These are phyloP conservation scores for Mycosphaerella sp. DNA, from an alignment of 2,329 filamentous ascomycete species.

Conservation along the genomic window DNA sequence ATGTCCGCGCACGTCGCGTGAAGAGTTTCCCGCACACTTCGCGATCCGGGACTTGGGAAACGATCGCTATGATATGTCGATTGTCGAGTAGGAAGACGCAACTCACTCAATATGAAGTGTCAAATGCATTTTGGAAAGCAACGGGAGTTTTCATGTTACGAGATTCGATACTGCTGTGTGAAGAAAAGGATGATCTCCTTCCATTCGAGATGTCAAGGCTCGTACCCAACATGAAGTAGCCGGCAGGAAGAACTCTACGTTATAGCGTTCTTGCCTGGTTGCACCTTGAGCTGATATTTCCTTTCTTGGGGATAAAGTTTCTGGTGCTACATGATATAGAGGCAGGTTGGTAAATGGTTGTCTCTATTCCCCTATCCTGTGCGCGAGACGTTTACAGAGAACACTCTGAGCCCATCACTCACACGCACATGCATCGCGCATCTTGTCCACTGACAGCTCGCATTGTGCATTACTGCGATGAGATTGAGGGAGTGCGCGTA, in stretches of 20 bases:
- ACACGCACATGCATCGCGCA: neutral
- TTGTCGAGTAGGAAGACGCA: neutral
- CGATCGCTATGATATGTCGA: neutral
- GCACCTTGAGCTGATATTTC: neutral
- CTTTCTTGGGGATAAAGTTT: neutral
- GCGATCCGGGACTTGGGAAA: neutral
- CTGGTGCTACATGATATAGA: neutral
- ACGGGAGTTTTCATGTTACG: too few species aligned
- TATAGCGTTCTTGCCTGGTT: neutral
- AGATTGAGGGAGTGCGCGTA: too few species aligned
- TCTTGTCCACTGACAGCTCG: neutral
- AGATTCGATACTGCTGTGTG: neutral
- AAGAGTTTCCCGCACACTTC: neutral
- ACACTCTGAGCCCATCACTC: slow-evolving; percentile 2
- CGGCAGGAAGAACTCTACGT: neutral
- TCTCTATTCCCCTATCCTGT: neutral
- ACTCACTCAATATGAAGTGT: neutral
- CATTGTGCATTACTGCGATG: too few species aligned
- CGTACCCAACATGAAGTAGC: neutral
- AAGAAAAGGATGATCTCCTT: neutral
- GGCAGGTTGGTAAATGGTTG: neutral
- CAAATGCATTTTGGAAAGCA: too few species aligned
- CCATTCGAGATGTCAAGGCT: neutral
- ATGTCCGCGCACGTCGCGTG: too few species aligned
- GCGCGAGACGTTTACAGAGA: neutral